phyloP scores from a whole-genome alignment of 495 filamentous ascomycete genomes.

The Glonium stellatum region DNA sequence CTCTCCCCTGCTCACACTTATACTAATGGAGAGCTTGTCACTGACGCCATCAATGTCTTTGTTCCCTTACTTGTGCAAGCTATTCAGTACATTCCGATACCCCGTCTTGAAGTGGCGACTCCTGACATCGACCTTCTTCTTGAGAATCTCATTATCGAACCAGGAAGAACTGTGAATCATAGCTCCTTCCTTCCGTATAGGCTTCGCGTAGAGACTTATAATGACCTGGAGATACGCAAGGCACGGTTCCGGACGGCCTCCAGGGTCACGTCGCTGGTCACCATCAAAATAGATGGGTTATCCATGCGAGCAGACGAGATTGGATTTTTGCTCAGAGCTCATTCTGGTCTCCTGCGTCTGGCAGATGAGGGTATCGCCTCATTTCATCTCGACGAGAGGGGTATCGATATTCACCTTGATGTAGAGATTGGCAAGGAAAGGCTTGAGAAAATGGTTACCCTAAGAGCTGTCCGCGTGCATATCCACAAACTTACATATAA shows the following conservation, averaged over 20 bases:
- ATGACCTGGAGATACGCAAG: conserved; percentile 79
- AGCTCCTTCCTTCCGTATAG: conserved; percentile 85
- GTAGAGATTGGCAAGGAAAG: conserved; percentile 68
- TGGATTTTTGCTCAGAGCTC: conserved; percentile 68
- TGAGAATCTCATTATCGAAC: conserved; percentile 86
- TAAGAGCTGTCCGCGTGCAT: conserved; percentile 64
- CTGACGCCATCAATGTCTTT: conserved; percentile 69
- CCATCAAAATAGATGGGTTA: conserved; percentile 69
- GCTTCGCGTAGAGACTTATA: conserved; percentile 72
- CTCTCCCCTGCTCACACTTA: conserved; percentile 54
- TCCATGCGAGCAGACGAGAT: conserved; percentile 77
- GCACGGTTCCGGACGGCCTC: conserved; percentile 64
- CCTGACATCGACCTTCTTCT: conserved; percentile 78
- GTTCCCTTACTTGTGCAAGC: conserved; percentile 67
- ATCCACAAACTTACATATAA: conserved; percentile 83
- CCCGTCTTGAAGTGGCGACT: conserved; percentile 73
- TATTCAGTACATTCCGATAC: conserved; percentile 82
- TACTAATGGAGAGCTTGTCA: conserved; percentile 60
- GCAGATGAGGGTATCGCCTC: conserved; percentile 77
- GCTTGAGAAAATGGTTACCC: conserved; percentile 72
- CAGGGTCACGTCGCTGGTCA: conserved; percentile 60
- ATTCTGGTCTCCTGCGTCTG: conserved; percentile 59
- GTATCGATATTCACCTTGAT: conserved; percentile 65
- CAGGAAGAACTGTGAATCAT: conserved; percentile 74
- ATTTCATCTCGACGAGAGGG: conserved; percentile 75